Conservation (phyloP, 2,329 filamentous ascomycete species). For the Cordyceps tenuipes region DNA sequence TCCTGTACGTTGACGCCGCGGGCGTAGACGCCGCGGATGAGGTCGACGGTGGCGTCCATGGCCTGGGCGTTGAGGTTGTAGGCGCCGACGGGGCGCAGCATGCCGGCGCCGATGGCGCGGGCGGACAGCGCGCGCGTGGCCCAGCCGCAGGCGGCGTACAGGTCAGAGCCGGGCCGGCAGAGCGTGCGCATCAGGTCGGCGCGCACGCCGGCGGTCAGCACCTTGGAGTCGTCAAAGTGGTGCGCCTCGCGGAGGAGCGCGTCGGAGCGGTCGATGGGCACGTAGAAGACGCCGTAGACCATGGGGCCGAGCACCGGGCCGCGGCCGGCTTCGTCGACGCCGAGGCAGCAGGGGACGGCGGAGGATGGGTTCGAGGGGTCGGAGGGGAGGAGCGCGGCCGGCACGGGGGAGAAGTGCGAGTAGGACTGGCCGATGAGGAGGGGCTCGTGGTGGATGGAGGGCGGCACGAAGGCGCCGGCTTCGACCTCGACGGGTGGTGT, state of each 20-base stretch:
- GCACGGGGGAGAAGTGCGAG: conserved; percentile 62
- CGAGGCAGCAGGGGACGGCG: conserved; percentile 56
- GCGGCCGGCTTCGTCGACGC: conserved; percentile 88
- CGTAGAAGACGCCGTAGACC: conserved; percentile 65
- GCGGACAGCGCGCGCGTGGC: conserved; percentile 75
- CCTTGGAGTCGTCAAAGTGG: conserved; percentile 93
- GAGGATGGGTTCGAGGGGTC: conserved; percentile 26
- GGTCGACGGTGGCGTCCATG: conserved; percentile 77
- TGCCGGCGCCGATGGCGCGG: conserved; percentile 69
- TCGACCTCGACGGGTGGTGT: conserved; percentile 6
- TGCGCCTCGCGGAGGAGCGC: conserved; percentile 69
- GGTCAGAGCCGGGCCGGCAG: conserved; percentile 51
- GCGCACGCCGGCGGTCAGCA: conserved; percentile 72
- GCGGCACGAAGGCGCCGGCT: conserved; percentile 50
- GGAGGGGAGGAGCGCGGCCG: conserved; percentile 46
- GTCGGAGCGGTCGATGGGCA: conserved; percentile 63
- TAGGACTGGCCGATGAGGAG: conserved; percentile 61
- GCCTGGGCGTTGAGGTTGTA: conserved; percentile 97
- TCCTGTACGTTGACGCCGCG: conserved; percentile 75
- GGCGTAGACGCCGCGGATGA: conserved; percentile 71
- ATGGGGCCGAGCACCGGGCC: conserved; percentile 84
- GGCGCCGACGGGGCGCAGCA: conserved; percentile 55
- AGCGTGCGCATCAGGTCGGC: conserved; percentile 61
- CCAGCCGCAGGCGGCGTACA: conserved; percentile 62
- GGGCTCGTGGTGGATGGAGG: conserved; percentile 51